Evolutionary conservation across 2,329 filamentous ascomycete genomes (phyloP), one percentile per base, ranked within the genome.

Genomic region (Hymenoscyphus repandus): DNA sequence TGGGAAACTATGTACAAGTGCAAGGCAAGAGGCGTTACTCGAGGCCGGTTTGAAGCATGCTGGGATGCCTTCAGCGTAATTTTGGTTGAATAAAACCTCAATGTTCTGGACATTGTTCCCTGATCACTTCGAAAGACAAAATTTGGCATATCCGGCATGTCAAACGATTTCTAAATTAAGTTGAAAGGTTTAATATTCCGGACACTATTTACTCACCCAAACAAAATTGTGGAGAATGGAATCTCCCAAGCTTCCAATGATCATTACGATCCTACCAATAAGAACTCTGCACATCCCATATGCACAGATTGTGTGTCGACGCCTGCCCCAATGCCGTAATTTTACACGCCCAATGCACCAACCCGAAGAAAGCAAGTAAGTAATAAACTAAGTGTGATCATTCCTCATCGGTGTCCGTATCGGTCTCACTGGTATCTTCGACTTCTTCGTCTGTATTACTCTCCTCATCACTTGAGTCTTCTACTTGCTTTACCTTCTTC

Each of bases 401-500:
- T 58, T 70, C 67, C 37, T 65, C 68, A 55, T 72, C 69, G 5
- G 80, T 76, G 64, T 86, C 83, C 1, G 83, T 86, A 64, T 87
- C 83, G 12, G 83, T 87, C 56, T 78, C 83, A 62, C 82, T 85
- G 33, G 82, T 83, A 66, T 83, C 80, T 30, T 78, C 76, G 12
- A 49, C 66, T 11, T 75, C 80, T 62, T 86, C 85, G 54, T 95
- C 89, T 13, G 85, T 90, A 57, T 88, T 86, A 56, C 89, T 95
- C 73, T 95, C 90, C 18, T 91, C 90, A 47, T 88, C 85, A 49
- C 76, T 79, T n/a, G 80, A 84, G 42, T 86, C 82, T 5, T 80
- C 79, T 42, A 44, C 66, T 60, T 70, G 73, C 65, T 74, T 78
- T 66, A 17, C 34, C 48, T 75, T 75, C 67, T 77, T 80, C 62